Conservation (phyloP, 805 yeast genomes). For the Metschnikowia anglica region DNA sequence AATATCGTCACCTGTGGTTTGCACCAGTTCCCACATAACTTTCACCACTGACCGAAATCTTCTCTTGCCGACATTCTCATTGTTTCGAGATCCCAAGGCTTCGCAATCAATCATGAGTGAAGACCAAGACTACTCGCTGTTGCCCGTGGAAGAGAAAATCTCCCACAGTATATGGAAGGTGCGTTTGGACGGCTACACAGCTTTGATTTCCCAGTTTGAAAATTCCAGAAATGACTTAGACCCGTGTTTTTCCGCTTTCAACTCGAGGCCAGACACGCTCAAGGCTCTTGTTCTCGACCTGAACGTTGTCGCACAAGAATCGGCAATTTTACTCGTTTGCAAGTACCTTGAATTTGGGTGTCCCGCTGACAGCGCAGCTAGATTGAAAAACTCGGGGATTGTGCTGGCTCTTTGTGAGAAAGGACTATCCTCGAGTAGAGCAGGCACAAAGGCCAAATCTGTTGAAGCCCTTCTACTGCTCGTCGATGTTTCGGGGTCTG, state of each 20-base stretch:
- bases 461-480: constrained; percentile 60
- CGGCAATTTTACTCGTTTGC: constrained; percentile 60
- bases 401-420: constrained; percentile 69
- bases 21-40: too few species aligned
- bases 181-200: constrained; percentile 76
- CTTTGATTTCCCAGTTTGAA: constrained; percentile 51
- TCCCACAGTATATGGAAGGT: constrained; percentile 69
- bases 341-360: constrained; percentile 61
- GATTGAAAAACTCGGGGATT: constrained; percentile 39
- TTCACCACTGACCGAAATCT: not conserved
- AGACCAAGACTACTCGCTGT: constrained; percentile 53
- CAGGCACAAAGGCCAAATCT: constrained; percentile 68
- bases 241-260: constrained; percentile 50
- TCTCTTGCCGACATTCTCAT: too few species aligned
- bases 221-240: constrained; percentile 56
- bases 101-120: constrained; percentile 23
- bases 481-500: constrained; percentile 59
- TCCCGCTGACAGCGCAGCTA: constrained; percentile 34
- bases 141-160: constrained; percentile 67
- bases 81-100: too few species aligned
- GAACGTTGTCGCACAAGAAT: constrained; percentile 90
- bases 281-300: constrained; percentile 66
- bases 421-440: constrained; percentile 72
- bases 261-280: constrained; percentile 53
- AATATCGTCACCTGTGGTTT: constrained; percentile 3